Evolutionary conservation across 1,139 yeast genomes (phyloP), one percentile per base, ranked within the genome.

Genomic region (Protomyces lactucae-debilis): DNA sequence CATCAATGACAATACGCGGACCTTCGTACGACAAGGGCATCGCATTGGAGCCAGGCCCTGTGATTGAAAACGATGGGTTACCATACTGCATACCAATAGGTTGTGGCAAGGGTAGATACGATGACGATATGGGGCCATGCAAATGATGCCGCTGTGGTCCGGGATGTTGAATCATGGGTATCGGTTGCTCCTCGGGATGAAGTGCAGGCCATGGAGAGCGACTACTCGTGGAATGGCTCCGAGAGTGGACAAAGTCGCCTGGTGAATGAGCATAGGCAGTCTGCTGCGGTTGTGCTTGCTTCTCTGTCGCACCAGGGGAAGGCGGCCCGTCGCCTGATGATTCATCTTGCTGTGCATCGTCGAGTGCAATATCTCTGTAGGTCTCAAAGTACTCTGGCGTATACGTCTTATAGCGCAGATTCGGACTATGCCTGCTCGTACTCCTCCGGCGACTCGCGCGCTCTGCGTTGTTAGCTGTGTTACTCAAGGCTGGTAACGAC

Each of bases 371-470:
- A 35, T 59, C 63, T 45, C 52, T 52, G 57, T 59, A 55, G 23
- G 53, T 59, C 23, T 59, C 57, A 35, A 59, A 59, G 45, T 35
- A 59, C 57, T 28, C 52, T 5, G 57, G 57, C n/a, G 63, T 59
- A 28, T 59, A 59, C 14, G 63, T 59, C 46, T 52, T 59, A 53
- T 59, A 59, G 25, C 57, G 55, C 23, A 59, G 23, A n/a, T 8
- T 16, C n/a, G 37, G 37, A 39, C 16, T 14, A 12, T 16, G n/a
- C 48, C 21, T 43, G 25, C 48, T n/a, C 16, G 43, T 14, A 37
- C 16, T 43, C 18, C 48, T n/a, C 23, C 48, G 48, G 3, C 48
- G 48, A 10, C 48, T 18, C 23, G 48, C 25, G 48, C 48, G 48
- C 12, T 43, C 48, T 43, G 48, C 12, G n/a, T 12, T 3, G 16